Percentiles rank a stretch among this genome's conserved stretches.
Evolutionary conservation across 2,329 filamentous ascomycete genomes (phyloP).

Genomic region (Trichoderma harzianum): DNA sequence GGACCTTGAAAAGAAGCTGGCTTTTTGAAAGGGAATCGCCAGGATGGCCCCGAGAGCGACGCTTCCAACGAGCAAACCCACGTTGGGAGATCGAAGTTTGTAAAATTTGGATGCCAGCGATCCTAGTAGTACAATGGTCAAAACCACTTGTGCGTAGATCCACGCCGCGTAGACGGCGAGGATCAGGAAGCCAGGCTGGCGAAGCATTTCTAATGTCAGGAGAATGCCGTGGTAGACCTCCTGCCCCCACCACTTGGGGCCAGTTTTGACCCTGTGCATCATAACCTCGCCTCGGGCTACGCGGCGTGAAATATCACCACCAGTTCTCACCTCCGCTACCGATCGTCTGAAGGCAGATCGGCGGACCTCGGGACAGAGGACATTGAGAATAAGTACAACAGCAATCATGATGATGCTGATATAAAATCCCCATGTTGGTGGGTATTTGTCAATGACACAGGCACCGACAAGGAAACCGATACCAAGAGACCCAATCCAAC

Average conservation of each 20-base stretch:
- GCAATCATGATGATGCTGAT: constrained; percentile 66
- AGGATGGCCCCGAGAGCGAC: constrained; percentile 66
- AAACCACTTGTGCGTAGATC: constrained; percentile 74
- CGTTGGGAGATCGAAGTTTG: constrained; percentile 57
- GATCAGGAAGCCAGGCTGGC: constrained; percentile 69
- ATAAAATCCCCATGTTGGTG: constrained; percentile 74
- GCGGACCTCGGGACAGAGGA: constrained; percentile 68
- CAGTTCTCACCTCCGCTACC: constrained; percentile 59
- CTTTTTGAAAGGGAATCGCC: constrained; percentile 71
- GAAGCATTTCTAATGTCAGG: constrained; percentile 66
- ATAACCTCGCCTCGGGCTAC: constrained; percentile 72
- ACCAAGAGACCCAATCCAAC: constrained; percentile 67
- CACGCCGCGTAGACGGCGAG: constrained; percentile 71
- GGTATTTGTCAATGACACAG: constrained; percentile 59
- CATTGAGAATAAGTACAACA: constrained; percentile 63
- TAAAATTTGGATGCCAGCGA: constrained; percentile 70
- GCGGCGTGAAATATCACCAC: constrained; percentile 51
- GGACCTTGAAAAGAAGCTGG: constrained; percentile 63
- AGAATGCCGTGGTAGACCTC: constrained; percentile 69
- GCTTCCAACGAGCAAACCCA: constrained; percentile 64
- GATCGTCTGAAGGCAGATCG: constrained; percentile 66
- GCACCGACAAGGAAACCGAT: constrained; percentile 71
- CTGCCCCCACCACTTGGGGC: constrained; percentile 73
- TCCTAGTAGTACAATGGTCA: constrained; percentile 69
- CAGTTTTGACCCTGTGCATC: constrained; percentile 69